Base-by-base conservation (phyloP, 208 protist genomes). In the Trypanosoma grayi region DNA sequence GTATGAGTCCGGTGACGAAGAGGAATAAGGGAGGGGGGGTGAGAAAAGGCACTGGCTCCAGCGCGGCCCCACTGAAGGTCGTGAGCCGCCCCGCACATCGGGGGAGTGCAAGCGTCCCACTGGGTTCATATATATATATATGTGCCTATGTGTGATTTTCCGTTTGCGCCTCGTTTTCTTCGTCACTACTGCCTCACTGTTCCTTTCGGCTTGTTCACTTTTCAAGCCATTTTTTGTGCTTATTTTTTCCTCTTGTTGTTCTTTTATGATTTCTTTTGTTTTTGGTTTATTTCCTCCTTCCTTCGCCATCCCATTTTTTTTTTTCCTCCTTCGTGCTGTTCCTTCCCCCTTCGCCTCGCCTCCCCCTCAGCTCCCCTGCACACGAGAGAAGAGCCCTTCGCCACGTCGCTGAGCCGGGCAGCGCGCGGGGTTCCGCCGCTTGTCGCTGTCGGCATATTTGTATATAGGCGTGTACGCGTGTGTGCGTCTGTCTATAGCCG, bases 211-310 rank as follows among this genome's bases (percentile, higher is more conserved):
- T n/a, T n/a, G n/a, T n/a, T n/a, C n/a, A n/a, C n/a, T n/a, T n/a
- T 51, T 51, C 25, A 2, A 27, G 25, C 24, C 51, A 44, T 43
- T 41, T 40, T 56, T 1, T 22, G 9, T 1, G 13, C 20, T 40
- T 56, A 4, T 56, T 56, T 56, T 2, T 27, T 56, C 5, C 30
- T 40, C 3, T 55, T 55, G 8, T 40, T 55, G 27, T 46, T 59
- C 14, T 24, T 2, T 54, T 37, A 14, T 31, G 48, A 7, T 9
- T 16, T 27, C 24, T 25, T 56, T 56, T 31, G 4, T 3, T 3
- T 41, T 34, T 56, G n/a, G 10, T 5, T 56, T 20, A 40, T 27
- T 54, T 54, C 33, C n/a, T 34, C 11, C 25, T 54, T 41, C 30
- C 33, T 31, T 20, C 33, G 11, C 18, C 10, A 40, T 13, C 27